Conservation (phyloP, 768 basidiomycete species). For the Rhizopogon sp. region DNA sequence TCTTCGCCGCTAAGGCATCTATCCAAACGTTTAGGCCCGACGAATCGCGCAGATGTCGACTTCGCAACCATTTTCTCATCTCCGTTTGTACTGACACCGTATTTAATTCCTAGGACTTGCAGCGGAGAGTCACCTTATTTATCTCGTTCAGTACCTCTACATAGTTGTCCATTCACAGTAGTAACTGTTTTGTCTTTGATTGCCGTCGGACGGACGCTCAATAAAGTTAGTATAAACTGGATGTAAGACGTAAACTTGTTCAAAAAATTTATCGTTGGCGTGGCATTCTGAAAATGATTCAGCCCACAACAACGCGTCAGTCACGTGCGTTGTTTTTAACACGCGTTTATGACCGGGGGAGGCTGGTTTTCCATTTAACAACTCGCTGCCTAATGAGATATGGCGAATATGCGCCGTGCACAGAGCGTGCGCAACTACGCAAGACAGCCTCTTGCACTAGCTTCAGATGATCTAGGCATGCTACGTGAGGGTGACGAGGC, state of each 20-base stretch:
- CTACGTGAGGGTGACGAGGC: constrained; percentile 57
- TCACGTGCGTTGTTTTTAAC: not conserved
- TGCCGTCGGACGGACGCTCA: not conserved
- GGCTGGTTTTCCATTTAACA: not conserved
- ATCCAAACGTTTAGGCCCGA: not conserved
- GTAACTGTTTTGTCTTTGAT: not conserved
- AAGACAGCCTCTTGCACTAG: constrained; percentile 35
- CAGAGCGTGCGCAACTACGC: constrained; percentile 57
- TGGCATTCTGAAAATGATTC: not conserved
- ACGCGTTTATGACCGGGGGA: not conserved
- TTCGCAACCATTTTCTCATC: not conserved
- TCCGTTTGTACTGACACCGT: not conserved
- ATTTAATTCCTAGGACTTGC: not conserved
- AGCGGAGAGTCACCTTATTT: not conserved
- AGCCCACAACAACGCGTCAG: not conserved
- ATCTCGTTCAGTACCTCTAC: too few species aligned
- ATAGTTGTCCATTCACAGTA: not conserved
- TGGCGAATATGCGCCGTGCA: constrained; percentile 48
- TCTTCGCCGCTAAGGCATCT: not conserved
- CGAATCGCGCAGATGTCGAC: not conserved
- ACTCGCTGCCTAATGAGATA: not conserved
- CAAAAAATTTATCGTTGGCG: not conserved
- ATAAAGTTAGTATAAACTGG: not conserved
- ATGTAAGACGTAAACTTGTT: not conserved
- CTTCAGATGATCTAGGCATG: constrained; percentile 52